Percentiles rank a stretch among this genome's conserved stretches.
Conservation (phyloP, 768 basidiomycete species). For the Lactifluus volemus region DNA sequence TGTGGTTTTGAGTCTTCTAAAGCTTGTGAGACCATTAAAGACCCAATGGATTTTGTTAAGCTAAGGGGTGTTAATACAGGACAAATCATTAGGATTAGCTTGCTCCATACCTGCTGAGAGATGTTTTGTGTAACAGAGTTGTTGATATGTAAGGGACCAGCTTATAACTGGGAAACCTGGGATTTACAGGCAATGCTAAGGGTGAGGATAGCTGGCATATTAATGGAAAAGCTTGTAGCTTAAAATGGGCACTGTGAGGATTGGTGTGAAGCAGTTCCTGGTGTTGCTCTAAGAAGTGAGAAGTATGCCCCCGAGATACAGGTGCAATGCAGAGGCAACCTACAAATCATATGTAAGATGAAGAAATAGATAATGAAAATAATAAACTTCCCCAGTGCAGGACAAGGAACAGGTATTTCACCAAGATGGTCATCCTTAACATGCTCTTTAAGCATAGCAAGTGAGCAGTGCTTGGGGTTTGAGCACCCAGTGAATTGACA, state of each 20-base stretch:
- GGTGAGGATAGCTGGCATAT: not conserved
- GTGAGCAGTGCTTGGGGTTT: not conserved
- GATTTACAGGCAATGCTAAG: not conserved
- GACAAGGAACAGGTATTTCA: not conserved
- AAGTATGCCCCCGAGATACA: not conserved
- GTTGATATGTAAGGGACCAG: not conserved
- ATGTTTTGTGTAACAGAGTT: not conserved
- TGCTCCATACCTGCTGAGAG: not conserved
- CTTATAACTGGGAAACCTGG: not conserved
- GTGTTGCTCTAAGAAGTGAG: constrained; percentile 1
- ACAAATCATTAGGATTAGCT: no score
- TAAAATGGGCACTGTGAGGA: not conserved
- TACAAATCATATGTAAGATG: not conserved
- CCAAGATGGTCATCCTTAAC: not conserved
- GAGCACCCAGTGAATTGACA: constrained; percentile 1
- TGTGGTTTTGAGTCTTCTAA: not conserved
- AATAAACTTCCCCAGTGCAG: not conserved
- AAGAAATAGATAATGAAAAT: not conserved
- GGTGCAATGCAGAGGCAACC: not conserved
- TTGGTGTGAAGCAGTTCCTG: not conserved
- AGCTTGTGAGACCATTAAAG: not conserved
- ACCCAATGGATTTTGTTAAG: not conserved
- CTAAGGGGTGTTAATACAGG: not conserved
- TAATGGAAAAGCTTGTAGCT: not conserved
- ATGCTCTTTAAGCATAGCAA: not conserved